phyloP scores from a whole-genome alignment of 2,329 filamentous ascomycete genomes.

The Hansfordia pulvinata region DNA sequence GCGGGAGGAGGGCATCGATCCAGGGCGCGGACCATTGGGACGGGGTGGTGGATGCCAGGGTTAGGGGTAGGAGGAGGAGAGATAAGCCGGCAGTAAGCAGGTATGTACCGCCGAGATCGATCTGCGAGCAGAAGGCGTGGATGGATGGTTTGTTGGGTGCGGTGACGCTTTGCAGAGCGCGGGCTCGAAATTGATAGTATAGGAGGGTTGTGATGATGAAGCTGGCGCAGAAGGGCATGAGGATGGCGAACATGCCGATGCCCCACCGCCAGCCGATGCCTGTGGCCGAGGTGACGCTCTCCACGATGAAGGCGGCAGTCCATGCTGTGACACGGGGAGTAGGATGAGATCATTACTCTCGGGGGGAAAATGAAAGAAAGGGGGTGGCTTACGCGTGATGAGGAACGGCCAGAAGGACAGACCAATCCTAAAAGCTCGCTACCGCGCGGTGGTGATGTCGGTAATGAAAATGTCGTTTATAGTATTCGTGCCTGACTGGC shows the following conservation, averaged over 20 bases:
- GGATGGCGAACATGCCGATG: constrained; percentile 26
- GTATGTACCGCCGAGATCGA: constrained; percentile 13
- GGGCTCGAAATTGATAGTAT: constrained; percentile 20
- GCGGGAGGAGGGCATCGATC: constrained; percentile 3
- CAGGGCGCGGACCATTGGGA: constrained; percentile 2
- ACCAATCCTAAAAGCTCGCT: constrained; percentile 22
- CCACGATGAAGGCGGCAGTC: constrained; percentile 24
- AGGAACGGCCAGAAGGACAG: constrained; percentile 24
- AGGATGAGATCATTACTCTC: too few species aligned
- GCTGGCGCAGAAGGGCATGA: constrained; percentile 22
- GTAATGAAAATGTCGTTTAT: constrained; percentile 28
- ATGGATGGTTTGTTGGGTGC: constrained; percentile 12
- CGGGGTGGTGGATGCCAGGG: constrained; percentile 1
- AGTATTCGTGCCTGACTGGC: constrained; percentile 44
- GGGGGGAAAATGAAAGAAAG: too few species aligned
- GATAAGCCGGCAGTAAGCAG: constrained; percentile 3
- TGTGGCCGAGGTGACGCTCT: constrained; percentile 16
- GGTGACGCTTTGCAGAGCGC: constrained; percentile 12
- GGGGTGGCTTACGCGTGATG: too few species aligned
- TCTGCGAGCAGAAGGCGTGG: constrained; percentile 16
- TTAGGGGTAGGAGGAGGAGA: constrained; percentile 3
- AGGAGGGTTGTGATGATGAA: constrained; percentile 22
- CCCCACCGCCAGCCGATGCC: constrained; percentile 29
- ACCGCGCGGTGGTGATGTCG: constrained; percentile 24
- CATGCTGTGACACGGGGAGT: too few species aligned